A percentile compares a stretch with the other conserved stretches of the same genome.
Conservation (phyloP, 306 rosid genomes). For the Castanopsis chinensis region DNA sequence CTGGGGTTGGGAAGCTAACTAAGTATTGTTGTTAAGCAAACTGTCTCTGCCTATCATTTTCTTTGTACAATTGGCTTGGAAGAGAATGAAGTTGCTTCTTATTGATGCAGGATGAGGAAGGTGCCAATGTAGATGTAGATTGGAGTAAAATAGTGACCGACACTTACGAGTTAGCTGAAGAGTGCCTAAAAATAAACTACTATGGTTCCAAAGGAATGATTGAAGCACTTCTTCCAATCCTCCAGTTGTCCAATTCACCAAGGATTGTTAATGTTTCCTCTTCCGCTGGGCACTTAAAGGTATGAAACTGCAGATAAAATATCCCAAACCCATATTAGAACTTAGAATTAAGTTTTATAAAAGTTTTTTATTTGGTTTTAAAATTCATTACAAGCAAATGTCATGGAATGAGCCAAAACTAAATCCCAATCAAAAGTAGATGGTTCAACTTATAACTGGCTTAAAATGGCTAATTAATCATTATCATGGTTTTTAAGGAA, state of each 20-base stretch:
- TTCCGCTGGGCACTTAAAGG: not conserved
- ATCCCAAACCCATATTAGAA: too few relatives aligned
- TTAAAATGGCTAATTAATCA: too few relatives aligned
- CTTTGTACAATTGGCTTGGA: not conserved
- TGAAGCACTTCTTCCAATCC: slow-evolving; percentile 12
- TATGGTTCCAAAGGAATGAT: slow-evolving; percentile 1
- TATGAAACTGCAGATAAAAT: not conserved
- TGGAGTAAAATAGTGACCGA: not conserved
- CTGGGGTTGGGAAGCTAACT: too few relatives aligned
- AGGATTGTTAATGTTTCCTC: slow-evolving; percentile 21
- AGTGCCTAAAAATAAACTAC: slow-evolving; percentile 3
- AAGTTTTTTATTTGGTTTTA: too few relatives aligned
- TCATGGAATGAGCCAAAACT: too few relatives aligned
- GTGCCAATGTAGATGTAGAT: not conserved
- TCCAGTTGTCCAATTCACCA: slow-evolving; percentile 10
- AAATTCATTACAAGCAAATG: too few relatives aligned
- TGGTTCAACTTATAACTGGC: too few relatives aligned
- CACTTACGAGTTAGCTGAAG: slow-evolving; percentile 1
- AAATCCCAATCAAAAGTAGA: too few relatives aligned
- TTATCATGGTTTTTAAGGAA: too few relatives aligned
- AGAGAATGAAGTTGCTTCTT: not conserved
- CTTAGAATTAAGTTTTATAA: too few relatives aligned
- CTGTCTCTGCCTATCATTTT: too few relatives aligned
- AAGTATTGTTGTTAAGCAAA: too few relatives aligned
- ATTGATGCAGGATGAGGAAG: not conserved